phyloP scores from a whole-genome alignment of 768 basidiomycete genomes.

The Saitozyma podzolica region DNA sequence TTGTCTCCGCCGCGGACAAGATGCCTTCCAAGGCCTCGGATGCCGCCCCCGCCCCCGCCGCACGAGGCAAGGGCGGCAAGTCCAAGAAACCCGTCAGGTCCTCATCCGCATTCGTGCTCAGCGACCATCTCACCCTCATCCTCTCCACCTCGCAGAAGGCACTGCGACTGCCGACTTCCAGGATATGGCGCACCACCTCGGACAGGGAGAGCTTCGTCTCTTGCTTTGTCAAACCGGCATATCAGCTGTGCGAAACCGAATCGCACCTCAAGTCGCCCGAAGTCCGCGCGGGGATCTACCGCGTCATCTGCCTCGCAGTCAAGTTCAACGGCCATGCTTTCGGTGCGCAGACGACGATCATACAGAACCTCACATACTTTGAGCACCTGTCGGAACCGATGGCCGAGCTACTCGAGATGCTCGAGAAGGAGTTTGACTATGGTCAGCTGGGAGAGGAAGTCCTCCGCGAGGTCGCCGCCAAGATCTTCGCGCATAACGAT shows the following conservation, averaged over 20 bases:
- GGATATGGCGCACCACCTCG: constrained; percentile 85
- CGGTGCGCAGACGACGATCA: constrained; percentile 82
- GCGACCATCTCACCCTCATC: constrained; percentile 68
- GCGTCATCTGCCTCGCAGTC: constrained; percentile 85
- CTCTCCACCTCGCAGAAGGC: constrained; percentile 72
- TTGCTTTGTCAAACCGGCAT: constrained; percentile 83
- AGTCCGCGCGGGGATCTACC: constrained; percentile 75
- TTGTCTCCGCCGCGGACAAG: constrained; percentile 76
- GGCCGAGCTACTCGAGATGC: constrained; percentile 79
- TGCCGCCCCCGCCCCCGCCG: constrained; percentile 49
- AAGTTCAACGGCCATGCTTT: constrained; percentile 84
- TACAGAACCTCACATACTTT: constrained; percentile 87
- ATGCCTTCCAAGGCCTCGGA: constrained; percentile 60
- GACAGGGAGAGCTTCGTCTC: constrained; percentile 84
- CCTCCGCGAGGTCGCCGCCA: constrained; percentile 57
- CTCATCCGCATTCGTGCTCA: constrained; percentile 58
- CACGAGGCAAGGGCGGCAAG: constrained; percentile 29
- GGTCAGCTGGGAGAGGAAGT: constrained; percentile 87
- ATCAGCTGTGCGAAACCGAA: constrained; percentile 82
- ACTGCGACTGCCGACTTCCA: constrained; percentile 66
- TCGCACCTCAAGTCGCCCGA: constrained; percentile 76
- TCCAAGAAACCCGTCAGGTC: constrained; percentile 52
- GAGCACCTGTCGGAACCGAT: constrained; percentile 93
- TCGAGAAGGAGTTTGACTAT: constrained; percentile 84
- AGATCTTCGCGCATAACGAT: constrained; percentile 56